Conservation (phyloP, 2,329 filamentous ascomycete genomes). For the Rutstroemia sp. region DNA sequence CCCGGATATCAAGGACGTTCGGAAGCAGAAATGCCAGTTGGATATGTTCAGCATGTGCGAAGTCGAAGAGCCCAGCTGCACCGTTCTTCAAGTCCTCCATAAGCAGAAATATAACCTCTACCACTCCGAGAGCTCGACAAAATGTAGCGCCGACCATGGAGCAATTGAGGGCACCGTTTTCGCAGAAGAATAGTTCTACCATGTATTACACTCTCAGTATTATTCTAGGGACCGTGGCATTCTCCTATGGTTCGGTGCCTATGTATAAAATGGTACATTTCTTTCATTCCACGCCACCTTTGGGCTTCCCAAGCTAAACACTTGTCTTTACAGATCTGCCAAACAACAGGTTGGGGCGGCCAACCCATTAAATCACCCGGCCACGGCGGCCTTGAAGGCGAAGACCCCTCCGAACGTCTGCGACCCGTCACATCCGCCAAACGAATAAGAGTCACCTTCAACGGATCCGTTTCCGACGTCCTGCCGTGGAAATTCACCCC, state of each 20-base stretch:
- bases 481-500: slow-evolving; percentile 96
- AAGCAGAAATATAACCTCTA: slow-evolving; percentile 18
- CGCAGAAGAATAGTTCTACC: slow-evolving; percentile 59
- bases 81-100: slow-evolving; percentile 23
- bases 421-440: slow-evolving; percentile 73
- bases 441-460: slow-evolving; percentile 92
- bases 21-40: slow-evolving; percentile 22
- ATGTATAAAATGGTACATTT: slow-evolving; percentile 73
- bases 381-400: slow-evolving; percentile 48
- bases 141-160: slow-evolving; percentile 50
- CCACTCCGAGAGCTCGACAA: slow-evolving; percentile 22
- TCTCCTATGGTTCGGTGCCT: slow-evolving; percentile 78
- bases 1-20: slow-evolving; percentile 17
- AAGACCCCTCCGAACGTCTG: slow-evolving; percentile 68
- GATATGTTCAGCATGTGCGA: slow-evolving; percentile 26
- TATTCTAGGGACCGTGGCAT: slow-evolving; percentile 70
- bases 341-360: slow-evolving; percentile 85
- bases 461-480: slow-evolving; percentile 88
- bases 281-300: background rate
- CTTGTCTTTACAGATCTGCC: slow-evolving; percentile 55
- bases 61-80: slow-evolving; percentile 10
- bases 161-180: slow-evolving; percentile 55
- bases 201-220: slow-evolving; percentile 70
- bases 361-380: slow-evolving; percentile 79
- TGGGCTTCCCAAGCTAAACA: slow-evolving; percentile 9